Conservation (phyloP, 164 flowering plant species). For the Sedum album region DNA sequence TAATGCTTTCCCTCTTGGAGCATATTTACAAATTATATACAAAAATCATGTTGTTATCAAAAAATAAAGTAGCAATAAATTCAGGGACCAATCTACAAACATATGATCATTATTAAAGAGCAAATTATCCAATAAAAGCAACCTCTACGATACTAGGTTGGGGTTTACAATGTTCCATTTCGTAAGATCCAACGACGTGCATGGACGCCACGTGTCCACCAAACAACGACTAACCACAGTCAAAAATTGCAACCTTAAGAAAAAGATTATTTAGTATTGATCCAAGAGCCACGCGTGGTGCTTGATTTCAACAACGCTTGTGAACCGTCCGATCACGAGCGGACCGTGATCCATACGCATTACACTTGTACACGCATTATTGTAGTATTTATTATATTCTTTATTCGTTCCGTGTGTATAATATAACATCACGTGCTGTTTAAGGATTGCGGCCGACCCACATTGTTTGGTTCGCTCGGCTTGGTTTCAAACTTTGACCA, state of each 20-base stretch:
- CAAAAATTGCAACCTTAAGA: no score
- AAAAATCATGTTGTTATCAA: no score
- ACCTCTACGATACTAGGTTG: background rate
- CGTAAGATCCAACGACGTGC: background rate
- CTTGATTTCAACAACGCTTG: conserved; percentile 19
- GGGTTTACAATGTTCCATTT: background rate
- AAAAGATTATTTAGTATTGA: no score
- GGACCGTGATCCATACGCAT: conserved; percentile 11
- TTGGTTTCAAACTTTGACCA: background rate
- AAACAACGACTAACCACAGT: no score
- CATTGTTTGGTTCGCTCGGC: background rate
- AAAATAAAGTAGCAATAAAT: background rate
- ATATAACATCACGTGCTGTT: background rate
- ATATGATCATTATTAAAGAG: background rate
- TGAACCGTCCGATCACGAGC: conserved; percentile 16
- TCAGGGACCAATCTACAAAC: background rate
- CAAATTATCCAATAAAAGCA: background rate
- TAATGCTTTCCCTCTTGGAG: no score
- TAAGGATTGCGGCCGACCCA: background rate
- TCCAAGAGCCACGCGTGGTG: conserved; percentile 25
- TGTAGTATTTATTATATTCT: background rate
- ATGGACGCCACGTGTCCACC: background rate
- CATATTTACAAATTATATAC: no score
- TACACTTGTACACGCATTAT: background rate
- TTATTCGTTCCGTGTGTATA: background rate